A percentile compares a stretch with the other conserved stretches of the same genome.
phyloP scores from a whole-genome alignment of 2,329 filamentous ascomycete species.

The Boeremia exigua region DNA sequence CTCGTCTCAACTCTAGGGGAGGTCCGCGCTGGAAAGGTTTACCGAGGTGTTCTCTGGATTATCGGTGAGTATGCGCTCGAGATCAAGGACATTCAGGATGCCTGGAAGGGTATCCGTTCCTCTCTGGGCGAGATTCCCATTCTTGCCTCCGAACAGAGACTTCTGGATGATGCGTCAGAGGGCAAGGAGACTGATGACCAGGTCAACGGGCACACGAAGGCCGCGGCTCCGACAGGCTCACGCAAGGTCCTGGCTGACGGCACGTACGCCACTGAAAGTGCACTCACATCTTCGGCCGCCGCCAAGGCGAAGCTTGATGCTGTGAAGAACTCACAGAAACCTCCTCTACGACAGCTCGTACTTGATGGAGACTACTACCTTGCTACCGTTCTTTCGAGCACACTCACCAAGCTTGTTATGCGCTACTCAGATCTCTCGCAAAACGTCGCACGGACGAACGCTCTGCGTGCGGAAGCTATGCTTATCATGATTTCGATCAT shows the following conservation, averaged over 20 bases:
- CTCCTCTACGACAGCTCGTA: slow-evolving; percentile 86
- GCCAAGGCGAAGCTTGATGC: slow-evolving; percentile 91
- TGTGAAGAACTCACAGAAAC: slow-evolving; percentile 96
- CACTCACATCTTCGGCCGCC: slow-evolving; percentile 89
- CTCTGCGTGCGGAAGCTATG: slow-evolving; percentile 95
- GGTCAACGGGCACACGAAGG: slow-evolving; percentile 79
- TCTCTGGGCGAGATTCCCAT: slow-evolving; percentile 98
- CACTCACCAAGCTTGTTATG: slow-evolving; percentile 97
- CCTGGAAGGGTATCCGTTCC: slow-evolving; percentile 93
- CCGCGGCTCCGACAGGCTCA: slow-evolving; percentile 77
- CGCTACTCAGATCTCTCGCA: slow-evolving; percentile 91
- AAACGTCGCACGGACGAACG: slow-evolving; percentile 86
- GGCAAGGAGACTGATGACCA: slow-evolving; percentile 69
- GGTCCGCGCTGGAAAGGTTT: slow-evolving; percentile 95
- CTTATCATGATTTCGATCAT: slow-evolving; percentile 99
- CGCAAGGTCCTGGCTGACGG: slow-evolving; percentile 93
- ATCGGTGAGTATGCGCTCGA: slow-evolving; percentile 96
- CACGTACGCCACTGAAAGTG: slow-evolving; percentile 96
- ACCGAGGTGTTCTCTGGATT: slow-evolving; percentile 95
- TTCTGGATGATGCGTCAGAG: slow-evolving; percentile 78
- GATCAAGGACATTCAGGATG: slow-evolving; percentile 90
- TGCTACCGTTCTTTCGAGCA: slow-evolving; percentile 92
- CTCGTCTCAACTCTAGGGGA: slow-evolving; percentile 90
- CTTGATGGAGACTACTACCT: slow-evolving; percentile 98
- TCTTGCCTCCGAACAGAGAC: slow-evolving; percentile 88